Conservation (phyloP, 495 filamentous ascomycete species). For the Trichocladium uniseriatum region DNA sequence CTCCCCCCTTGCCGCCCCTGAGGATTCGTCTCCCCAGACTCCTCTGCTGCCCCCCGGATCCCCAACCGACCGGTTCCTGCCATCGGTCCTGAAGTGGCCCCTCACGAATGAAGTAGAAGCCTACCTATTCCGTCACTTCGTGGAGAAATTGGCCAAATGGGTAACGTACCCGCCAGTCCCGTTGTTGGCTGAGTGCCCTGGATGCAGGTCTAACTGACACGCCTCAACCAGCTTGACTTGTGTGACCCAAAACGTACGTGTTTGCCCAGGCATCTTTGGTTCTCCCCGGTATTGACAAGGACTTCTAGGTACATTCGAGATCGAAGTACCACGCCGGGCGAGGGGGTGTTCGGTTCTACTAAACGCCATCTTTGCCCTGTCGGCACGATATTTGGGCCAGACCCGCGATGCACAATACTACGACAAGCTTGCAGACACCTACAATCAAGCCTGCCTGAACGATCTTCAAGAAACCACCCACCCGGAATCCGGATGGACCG, state of each 20-base stretch:
- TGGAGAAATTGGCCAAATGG: conserved; percentile 41
- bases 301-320: conserved; percentile 39
- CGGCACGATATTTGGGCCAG: conserved; percentile 46
- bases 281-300: not conserved
- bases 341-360: conserved; percentile 42
- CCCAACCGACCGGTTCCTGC: conserved; percentile 16
- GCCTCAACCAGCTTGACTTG: conserved; percentile 41
- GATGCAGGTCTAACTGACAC: not conserved
- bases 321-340: conserved; percentile 43
- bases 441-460: conserved; percentile 45
- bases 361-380: conserved; percentile 51
- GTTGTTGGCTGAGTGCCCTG: not conserved
- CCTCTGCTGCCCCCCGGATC: not conserved
- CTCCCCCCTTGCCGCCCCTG: conserved; percentile 3
- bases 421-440: conserved; percentile 35
- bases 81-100: conserved; percentile 22
- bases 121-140: conserved; percentile 38
- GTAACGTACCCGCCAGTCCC: conserved; percentile 23
- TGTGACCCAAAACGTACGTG: conserved; percentile 37
- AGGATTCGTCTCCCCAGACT: not conserved
- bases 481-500: conserved; percentile 45
- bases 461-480: conserved; percentile 38
- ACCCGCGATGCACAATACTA: conserved; percentile 17
- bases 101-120: conserved; percentile 32
- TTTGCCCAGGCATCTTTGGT: not conserved